Evolutionary conservation across 2,329 filamentous ascomycete genomes (phyloP).

Genomic region (Ascochyta clinopodiicola): DNA sequence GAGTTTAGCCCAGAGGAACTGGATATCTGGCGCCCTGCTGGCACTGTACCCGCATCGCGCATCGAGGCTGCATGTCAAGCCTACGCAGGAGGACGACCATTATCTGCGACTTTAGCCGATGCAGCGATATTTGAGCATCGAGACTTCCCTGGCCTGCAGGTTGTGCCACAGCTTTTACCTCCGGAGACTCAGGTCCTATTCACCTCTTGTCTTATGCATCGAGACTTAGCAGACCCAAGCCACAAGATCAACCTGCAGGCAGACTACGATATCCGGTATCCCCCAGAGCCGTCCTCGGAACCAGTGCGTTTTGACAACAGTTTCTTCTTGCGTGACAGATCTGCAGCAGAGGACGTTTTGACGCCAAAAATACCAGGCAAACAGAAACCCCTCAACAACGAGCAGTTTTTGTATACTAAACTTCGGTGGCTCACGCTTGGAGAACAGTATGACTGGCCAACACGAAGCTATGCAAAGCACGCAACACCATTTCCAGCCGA

Average conservation of each 20-base stretch:
- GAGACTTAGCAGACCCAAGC: conserved; percentile 72
- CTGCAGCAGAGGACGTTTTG: conserved; percentile 31
- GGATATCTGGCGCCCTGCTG: conserved; percentile 36
- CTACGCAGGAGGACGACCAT: conserved; percentile 38
- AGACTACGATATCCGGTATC: conserved; percentile 75
- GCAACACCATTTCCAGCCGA: conserved; percentile 79
- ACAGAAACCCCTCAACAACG: conserved; percentile 75
- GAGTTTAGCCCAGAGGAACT: conserved; percentile 44
- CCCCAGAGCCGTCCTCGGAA: conserved; percentile 45
- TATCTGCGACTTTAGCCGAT: conserved; percentile 30
- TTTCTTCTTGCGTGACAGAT: conserved; percentile 44
- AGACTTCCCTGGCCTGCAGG: conserved; percentile 65
- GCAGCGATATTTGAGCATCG: conserved; percentile 44
- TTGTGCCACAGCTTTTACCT: conserved; percentile 78
- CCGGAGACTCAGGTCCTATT: conserved; percentile 73
- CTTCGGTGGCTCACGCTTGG: conserved; percentile 95
- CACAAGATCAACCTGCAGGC: conserved; percentile 90
- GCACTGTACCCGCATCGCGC: conserved; percentile 34
- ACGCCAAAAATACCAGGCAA: conserved; percentile 71
- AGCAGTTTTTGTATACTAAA: conserved; percentile 77
- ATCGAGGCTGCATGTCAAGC: conserved; percentile 41
- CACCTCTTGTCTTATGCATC: conserved; percentile 76
- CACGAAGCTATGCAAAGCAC: conserved; percentile 75
- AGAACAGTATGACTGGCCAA: conserved; percentile 96
- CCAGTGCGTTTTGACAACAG: conserved; percentile 34